phyloP scores from a whole-genome alignment of 805 yeast genomes.

The Candida railenensis region DNA sequence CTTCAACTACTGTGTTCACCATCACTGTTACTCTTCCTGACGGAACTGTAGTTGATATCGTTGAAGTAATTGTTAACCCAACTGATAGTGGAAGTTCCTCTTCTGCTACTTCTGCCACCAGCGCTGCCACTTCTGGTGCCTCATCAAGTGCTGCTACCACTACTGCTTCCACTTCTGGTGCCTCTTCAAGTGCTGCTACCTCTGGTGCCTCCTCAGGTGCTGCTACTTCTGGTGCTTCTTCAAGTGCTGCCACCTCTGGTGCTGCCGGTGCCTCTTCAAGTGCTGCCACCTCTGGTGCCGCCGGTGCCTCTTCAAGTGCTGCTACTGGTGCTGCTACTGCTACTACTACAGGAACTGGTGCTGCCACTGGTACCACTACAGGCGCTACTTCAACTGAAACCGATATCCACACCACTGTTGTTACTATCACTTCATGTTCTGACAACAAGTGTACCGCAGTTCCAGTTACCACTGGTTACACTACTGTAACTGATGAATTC shows the following conservation, averaged over 20 bases:
- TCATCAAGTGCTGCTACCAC: slow-evolving; percentile 14
- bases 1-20: slow-evolving; percentile 3
- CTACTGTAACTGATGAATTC: slow-evolving; percentile 31
- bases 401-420: slow-evolving; percentile 26
- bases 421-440: slow-evolving; percentile 37
- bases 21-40: slow-evolving; percentile 28
- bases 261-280: slow-evolving; percentile 27
- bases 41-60: neutral
- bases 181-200: slow-evolving; percentile 36
- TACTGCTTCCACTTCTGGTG: slow-evolving; percentile 25
- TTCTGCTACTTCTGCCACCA: slow-evolving; percentile 24
- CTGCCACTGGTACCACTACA: slow-evolving; percentile 24
- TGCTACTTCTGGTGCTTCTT: slow-evolving; percentile 26
- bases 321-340: slow-evolving; percentile 27
- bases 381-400: slow-evolving; percentile 22
- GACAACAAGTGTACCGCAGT: slow-evolving; percentile 25
- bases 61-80: neutral
- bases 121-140: slow-evolving; percentile 6
- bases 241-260: slow-evolving; percentile 30
- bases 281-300: slow-evolving; percentile 28
- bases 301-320: slow-evolving; percentile 32
- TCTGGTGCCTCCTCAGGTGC: slow-evolving; percentile 14
- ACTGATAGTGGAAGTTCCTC: neutral
- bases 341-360: slow-evolving; percentile 27
- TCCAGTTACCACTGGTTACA: slow-evolving; percentile 35